These are phyloP conservation scores for Peribolospora baueri DNA, from an alignment of 768 basidiomycete species.

Conservation along the genomic window DNA sequence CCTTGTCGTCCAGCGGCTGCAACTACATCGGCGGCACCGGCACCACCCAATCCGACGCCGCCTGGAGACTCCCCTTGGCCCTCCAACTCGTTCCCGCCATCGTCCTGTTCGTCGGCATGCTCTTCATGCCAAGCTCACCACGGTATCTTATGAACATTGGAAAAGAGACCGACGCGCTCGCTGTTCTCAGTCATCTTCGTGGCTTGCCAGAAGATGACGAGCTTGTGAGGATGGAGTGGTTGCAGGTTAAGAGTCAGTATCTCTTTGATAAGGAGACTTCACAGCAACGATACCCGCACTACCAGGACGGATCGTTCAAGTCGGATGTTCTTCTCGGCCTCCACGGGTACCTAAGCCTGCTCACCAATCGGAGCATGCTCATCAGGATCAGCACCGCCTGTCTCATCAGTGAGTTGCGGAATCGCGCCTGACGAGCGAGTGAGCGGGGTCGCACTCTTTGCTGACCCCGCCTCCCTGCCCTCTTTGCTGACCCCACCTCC, in stretches of 20 bases:
- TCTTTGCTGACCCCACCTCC: too few relatives aligned
- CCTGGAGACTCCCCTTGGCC: slow-evolving; percentile 51
- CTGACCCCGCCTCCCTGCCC: too few relatives aligned
- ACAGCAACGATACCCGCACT: slow-evolving; percentile 33
- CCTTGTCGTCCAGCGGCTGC: background rate
- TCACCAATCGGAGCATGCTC: too few relatives aligned
- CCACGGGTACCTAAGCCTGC: too few relatives aligned
- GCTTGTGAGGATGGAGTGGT: slow-evolving; percentile 45
- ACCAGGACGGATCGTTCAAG: slow-evolving; percentile 29
- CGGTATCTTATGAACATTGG: slow-evolving; percentile 48
- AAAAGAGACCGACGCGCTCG: slow-evolving; percentile 46
- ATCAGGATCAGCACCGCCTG: too few relatives aligned
- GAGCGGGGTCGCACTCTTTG: too few relatives aligned
- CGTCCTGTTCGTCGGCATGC: slow-evolving; percentile 40
- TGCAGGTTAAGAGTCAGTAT: slow-evolving; percentile 45
- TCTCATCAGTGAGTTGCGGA: too few relatives aligned
- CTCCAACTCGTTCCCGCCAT: slow-evolving; percentile 52
- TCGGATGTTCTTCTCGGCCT: too few relatives aligned
- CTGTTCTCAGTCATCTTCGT: slow-evolving; percentile 37
- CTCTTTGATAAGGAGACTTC: slow-evolving; percentile 46
- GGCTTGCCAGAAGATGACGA: slow-evolving; percentile 33
- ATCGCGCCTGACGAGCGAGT: too few relatives aligned
- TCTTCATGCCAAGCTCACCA: slow-evolving; percentile 61
- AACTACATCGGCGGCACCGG: slow-evolving; percentile 23
- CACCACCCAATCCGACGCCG: slow-evolving; percentile 33